Conservation (phyloP, 805 yeast species). For the Kluyveromyces dobzhanskii region DNA sequence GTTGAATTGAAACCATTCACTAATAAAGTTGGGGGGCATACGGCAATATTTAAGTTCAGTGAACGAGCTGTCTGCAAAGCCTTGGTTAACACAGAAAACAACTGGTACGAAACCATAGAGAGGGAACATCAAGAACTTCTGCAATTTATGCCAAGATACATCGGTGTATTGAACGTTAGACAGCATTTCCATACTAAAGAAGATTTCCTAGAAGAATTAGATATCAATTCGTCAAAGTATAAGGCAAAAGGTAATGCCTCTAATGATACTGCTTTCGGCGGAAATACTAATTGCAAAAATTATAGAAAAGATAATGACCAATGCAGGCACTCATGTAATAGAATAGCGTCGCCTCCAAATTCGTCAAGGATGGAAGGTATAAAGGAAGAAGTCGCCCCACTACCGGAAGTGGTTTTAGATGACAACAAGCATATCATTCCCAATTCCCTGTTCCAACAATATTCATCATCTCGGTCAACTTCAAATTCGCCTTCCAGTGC, state of each 20-base stretch:
- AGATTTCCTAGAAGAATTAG: slow-evolving; percentile 14
- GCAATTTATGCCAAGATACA: slow-evolving; percentile 85
- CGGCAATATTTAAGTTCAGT: slow-evolving; percentile 89
- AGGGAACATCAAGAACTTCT: slow-evolving; percentile 64
- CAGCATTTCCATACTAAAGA: slow-evolving; percentile 40
- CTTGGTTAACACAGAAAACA: slow-evolving; percentile 79
- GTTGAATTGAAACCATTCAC: slow-evolving; percentile 88
- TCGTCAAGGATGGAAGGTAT: slow-evolving; percentile 8
- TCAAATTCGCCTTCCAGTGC: slow-evolving; percentile 32
- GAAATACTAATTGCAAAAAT: slow-evolving; percentile 9
- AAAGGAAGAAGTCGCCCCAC: slow-evolving; percentile 37
- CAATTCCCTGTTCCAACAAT: slow-evolving; percentile 60
- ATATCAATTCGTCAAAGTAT: slow-evolving; percentile 12
- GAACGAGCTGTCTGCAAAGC: slow-evolving; percentile 92
- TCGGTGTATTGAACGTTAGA: slow-evolving; percentile 89
- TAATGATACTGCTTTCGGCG: slow-evolving; percentile 5
- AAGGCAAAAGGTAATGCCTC: slow-evolving; percentile 9
- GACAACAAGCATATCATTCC: slow-evolving; percentile 93
- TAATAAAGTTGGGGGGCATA: slow-evolving; percentile 96
- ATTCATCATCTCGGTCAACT: slow-evolving; percentile 36
- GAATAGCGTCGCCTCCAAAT: background rate
- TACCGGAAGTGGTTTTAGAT: slow-evolving; percentile 72
- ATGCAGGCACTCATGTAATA: background rate
- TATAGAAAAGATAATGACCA: background rate
- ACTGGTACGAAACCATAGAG: slow-evolving; percentile 88